Conservation (phyloP, 164 flowering plant genomes). For the Annona cherimola region DNA sequence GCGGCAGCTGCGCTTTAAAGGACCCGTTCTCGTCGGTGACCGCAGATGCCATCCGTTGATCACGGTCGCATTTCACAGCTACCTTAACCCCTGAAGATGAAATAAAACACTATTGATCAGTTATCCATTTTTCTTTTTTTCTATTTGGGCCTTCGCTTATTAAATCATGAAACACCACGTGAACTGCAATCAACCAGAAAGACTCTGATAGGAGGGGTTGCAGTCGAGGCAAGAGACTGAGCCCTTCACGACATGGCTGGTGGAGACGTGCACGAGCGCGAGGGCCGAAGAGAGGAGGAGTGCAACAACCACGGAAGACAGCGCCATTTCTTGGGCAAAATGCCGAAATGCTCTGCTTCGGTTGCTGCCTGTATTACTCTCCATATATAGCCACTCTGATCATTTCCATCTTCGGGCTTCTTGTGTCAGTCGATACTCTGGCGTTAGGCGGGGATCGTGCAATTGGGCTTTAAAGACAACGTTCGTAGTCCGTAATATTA, state of each 20-base stretch:
- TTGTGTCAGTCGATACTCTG: not conserved
- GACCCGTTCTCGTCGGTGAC: slow-evolving; percentile 40
- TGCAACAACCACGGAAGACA: not conserved
- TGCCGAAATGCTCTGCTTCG: not conserved
- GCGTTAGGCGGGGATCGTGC: not conserved
- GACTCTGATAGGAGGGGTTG: slow-evolving; percentile 2
- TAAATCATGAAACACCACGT: not conserved
- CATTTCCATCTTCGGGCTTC: no score
- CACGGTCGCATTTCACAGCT: slow-evolving; percentile 48
- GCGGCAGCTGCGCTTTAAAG: slow-evolving; percentile 39
- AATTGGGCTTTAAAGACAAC: not conserved
- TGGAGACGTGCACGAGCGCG: slow-evolving; percentile 23
- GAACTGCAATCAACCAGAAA: slow-evolving; percentile 29
- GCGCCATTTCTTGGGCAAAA: not conserved
- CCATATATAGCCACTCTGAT: no score
- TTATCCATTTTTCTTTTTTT: not conserved
- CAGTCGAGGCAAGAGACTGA: slow-evolving; percentile 53
- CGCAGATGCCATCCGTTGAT: slow-evolving; percentile 30
- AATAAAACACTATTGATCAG: no score
- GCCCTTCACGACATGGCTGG: slow-evolving; percentile 35
- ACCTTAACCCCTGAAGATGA: slow-evolving; percentile 41
- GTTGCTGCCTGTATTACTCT: not conserved
- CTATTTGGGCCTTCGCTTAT: not conserved
- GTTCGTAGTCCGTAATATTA: not conserved
- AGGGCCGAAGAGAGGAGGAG: slow-evolving; percentile 26